These are phyloP conservation scores for Pythium folliculosum DNA, from an alignment of 352 stramenopile species.

Conservation along the genomic window DNA sequence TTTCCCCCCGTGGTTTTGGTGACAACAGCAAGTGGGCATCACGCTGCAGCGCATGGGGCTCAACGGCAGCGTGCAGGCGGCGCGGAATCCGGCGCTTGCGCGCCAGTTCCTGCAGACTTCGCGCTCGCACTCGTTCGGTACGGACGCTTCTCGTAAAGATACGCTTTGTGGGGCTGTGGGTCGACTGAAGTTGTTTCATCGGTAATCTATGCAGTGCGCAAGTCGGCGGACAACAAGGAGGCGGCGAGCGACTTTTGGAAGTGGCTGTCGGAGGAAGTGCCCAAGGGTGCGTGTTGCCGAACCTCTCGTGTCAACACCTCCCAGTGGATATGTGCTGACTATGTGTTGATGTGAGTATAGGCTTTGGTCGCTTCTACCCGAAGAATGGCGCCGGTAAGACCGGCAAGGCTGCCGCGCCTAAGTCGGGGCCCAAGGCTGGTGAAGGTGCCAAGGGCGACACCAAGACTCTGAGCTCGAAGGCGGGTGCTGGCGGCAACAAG, in stretches of 20 bases:
- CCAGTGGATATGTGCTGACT: neutral
- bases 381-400: slow-evolving; percentile 56
- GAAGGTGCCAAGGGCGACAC: slow-evolving; percentile 52
- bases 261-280: slow-evolving; percentile 83
- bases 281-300: slow-evolving; percentile 40
- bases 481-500: slow-evolving; percentile 41
- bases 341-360: slow-evolving; percentile 20
- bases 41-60: slow-evolving; percentile 61
- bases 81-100: slow-evolving; percentile 37
- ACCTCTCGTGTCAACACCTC: neutral
- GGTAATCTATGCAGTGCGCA: slow-evolving; percentile 40
- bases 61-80: slow-evolving; percentile 36
- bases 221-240: slow-evolving; percentile 37
- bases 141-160: slow-evolving; percentile 18
- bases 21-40: slow-evolving; percentile 58
- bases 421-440: slow-evolving; percentile 45
- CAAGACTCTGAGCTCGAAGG: slow-evolving; percentile 78
- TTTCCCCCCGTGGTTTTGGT: neutral
- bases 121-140: slow-evolving; percentile 58
- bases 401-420: slow-evolving; percentile 50
- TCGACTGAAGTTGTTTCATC: slow-evolving; percentile 2
- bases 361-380: slow-evolving; percentile 85
- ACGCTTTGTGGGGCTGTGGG: neutral
- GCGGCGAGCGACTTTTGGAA: slow-evolving; percentile 65
- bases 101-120: slow-evolving; percentile 57